phyloP scores from a whole-genome alignment of 345 rosid species.

The Trapa bicornis region DNA sequence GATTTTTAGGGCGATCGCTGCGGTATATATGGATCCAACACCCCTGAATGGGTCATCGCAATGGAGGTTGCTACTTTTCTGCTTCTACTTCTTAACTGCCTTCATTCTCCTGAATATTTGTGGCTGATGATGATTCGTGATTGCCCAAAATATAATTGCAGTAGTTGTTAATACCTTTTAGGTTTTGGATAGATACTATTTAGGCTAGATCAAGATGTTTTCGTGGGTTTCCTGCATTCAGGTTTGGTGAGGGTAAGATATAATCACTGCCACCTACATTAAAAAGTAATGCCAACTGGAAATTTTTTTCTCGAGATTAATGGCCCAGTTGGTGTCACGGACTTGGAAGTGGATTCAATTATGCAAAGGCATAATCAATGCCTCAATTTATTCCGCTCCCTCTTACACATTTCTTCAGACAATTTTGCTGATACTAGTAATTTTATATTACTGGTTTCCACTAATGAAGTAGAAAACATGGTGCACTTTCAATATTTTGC shows the following conservation, averaged over 20 bases:
- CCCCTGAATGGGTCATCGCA: constrained; percentile 74
- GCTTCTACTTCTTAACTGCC: not conserved
- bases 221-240: too few relatives aligned
- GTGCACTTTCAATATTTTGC: too few relatives aligned
- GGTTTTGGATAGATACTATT: not conserved
- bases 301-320: too few relatives aligned
- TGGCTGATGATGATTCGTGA: not conserved
- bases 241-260: too few relatives aligned
- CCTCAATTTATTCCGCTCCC: not conserved
- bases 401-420: not conserved
- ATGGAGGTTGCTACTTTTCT: constrained; percentile 46
- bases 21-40: constrained; percentile 81
- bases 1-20: constrained; percentile 63
- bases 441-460: too few relatives aligned
- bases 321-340: not conserved
- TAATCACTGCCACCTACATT: too few relatives aligned
- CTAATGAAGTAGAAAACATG: too few relatives aligned
- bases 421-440: not conserved
- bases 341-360: not conserved
- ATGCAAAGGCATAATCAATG: not conserved
- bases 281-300: too few relatives aligned
- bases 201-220: not conserved
- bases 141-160: not conserved
- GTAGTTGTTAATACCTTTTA: not conserved
- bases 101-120: not conserved